Conservation (phyloP, 176 grass and related monocot species). For the Oryza longistaminata region DNA sequence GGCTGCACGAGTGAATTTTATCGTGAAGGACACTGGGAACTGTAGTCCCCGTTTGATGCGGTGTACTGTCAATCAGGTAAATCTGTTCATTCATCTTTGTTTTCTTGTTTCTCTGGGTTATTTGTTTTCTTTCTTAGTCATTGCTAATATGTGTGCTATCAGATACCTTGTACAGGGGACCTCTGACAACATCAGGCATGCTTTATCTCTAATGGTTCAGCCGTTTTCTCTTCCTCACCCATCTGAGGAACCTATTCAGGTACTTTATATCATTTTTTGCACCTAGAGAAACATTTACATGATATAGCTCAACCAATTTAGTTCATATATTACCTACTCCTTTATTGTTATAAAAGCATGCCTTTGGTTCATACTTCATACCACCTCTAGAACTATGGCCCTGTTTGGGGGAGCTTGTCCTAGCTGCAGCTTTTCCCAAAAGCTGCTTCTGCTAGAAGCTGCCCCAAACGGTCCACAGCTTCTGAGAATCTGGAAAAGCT, state of each 20-base stretch:
- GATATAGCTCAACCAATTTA: neutral
- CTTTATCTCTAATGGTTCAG: slow-evolving; percentile 85
- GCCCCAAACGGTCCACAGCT: no score
- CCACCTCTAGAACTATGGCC: neutral
- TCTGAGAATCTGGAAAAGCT: no score
- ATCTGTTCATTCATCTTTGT: neutral
- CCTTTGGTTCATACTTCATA: neutral
- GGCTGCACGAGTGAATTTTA: slow-evolving; percentile 74
- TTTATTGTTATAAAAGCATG: neutral
- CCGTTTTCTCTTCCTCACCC: slow-evolving; percentile 80
- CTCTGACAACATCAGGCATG: slow-evolving; percentile 80
- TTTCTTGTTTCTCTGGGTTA: neutral
- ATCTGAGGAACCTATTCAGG: slow-evolving; percentile 86
- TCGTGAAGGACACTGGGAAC: slow-evolving; percentile 90
- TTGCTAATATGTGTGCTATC: slow-evolving; percentile 41
- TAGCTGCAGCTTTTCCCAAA: no score
- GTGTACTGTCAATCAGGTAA: slow-evolving; percentile 83
- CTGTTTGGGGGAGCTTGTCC: no score
- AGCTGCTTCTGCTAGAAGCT: no score
- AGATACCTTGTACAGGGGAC: slow-evolving; percentile 92
- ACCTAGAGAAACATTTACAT: neutral
- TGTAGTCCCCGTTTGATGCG: slow-evolving; percentile 88
- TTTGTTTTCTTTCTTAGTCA: slow-evolving; percentile 31
- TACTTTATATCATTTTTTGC: slow-evolving; percentile 21
- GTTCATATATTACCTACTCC: neutral